Percentiles rank a stretch among this genome's conserved stretches.
Conservation (phyloP, 257 asterid species). For the Marsdenia floribunda region DNA sequence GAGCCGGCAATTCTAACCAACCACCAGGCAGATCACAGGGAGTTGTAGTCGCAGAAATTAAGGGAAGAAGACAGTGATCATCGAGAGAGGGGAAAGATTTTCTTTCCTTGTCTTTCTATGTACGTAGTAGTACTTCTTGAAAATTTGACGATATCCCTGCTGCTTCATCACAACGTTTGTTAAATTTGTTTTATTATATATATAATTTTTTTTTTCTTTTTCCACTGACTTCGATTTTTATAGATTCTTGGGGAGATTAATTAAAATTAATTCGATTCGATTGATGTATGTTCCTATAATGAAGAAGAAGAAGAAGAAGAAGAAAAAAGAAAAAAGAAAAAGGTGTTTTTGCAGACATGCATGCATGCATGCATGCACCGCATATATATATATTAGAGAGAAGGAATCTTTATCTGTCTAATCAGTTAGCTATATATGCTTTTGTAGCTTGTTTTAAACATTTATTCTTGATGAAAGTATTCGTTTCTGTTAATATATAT, state of each 20-base stretch:
- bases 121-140: constrained; percentile 19
- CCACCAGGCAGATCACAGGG: constrained; percentile 65
- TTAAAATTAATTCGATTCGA: background rate
- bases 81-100: background rate
- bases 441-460: constrained; percentile 1
- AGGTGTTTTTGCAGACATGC: constrained; percentile 25
- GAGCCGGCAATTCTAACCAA: constrained; percentile 55
- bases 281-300: background rate
- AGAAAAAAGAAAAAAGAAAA: background rate
- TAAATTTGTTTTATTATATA: constrained; percentile 4
- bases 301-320: background rate
- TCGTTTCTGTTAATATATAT: background rate
- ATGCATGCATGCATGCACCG: constrained; percentile 22
- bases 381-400: background rate
- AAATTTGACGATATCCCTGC: constrained; percentile 21
- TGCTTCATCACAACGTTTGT: constrained; percentile 13
- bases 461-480: constrained; percentile 3
- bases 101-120: constrained; percentile 7
- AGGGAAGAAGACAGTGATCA: constrained; percentile 10
- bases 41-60: constrained; percentile 4
- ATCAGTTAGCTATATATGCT: constrained; percentile 15
- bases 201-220: background rate
- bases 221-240: constrained; percentile 6
- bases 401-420: constrained; percentile 23
- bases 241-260: constrained; percentile 4